These are phyloP conservation scores for Carex sylvatica DNA, from an alignment of 202 grass and related monocot genomes.

Conservation along the genomic window DNA sequence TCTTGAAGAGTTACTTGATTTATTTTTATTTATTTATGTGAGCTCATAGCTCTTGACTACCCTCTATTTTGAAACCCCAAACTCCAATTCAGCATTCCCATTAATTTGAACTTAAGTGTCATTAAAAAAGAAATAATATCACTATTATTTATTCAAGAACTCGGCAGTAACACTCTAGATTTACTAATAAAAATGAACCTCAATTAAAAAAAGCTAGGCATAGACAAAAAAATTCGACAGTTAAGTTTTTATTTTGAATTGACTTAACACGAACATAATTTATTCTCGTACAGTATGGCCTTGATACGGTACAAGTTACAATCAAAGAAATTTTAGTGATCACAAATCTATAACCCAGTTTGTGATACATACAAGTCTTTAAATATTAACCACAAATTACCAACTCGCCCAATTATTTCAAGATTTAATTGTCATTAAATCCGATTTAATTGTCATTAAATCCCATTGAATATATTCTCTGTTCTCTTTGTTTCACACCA, in stretches of 20 bases:
- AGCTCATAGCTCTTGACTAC: too few species aligned
- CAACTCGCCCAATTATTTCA: slow-evolving; percentile 6
- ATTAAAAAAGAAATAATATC: neutral
- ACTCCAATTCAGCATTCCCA: neutral
- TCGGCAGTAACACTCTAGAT: neutral
- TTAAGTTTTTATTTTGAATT: neutral
- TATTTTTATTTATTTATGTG: too few species aligned
- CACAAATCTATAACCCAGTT: neutral
- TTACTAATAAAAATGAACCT: neutral
- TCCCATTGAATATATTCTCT: neutral
- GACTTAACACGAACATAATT: neutral
- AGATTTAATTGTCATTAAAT: neutral
- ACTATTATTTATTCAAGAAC: neutral
- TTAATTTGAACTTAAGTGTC: neutral
- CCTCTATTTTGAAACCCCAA: neutral
- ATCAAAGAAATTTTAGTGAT: neutral
- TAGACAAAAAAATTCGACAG: neutral
- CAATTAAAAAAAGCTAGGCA: neutral
- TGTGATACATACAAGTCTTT: neutral
- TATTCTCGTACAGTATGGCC: neutral
- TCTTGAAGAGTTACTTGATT: too few species aligned
- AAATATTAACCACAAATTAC: slow-evolving; percentile 8
- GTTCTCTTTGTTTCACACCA: neutral
- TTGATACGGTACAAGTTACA: neutral
- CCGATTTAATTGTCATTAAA: neutral